These are phyloP conservation scores for Irpex rosettiformis DNA, from an alignment of 1,284 basidiomycete genomes.

Conservation along the genomic window DNA sequence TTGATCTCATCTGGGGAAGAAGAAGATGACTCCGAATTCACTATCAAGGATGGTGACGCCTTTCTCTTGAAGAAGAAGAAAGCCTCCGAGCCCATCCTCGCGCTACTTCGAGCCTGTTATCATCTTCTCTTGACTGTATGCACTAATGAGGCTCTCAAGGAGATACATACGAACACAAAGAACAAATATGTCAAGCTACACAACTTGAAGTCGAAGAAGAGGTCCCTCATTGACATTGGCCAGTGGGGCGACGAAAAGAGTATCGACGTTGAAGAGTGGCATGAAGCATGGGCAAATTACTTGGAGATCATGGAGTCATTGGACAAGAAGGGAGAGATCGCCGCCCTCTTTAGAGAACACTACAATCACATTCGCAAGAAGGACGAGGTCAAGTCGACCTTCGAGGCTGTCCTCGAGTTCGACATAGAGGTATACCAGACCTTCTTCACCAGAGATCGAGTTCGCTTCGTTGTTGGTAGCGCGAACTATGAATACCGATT, in stretches of 20 bases:
- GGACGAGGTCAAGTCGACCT: background rate
- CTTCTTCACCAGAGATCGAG: background rate
- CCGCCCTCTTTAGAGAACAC: background rate
- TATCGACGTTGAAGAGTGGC: background rate
- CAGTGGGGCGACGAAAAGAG: background rate
- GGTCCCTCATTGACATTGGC: background rate
- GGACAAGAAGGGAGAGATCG: background rate
- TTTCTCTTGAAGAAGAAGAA: background rate
- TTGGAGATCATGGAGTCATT: background rate
- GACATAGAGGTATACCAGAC: background rate
- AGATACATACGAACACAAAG: background rate
- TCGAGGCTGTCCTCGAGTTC: background rate
- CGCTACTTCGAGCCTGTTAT: background rate
- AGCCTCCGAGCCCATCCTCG: background rate
- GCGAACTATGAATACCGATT: background rate
- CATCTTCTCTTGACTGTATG: background rate
- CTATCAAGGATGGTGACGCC: too few relatives aligned
- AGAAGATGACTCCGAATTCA: too few relatives aligned
- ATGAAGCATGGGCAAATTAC: background rate
- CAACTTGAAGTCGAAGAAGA: background rate
- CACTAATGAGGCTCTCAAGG: slow-evolving; percentile 5
- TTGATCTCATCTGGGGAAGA: too few relatives aligned
- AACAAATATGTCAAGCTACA: background rate
- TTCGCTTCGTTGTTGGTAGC: background rate
- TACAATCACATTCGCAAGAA: background rate